Conservation (phyloP, 306 rosid genomes). For the Trifolium pratense region DNA sequence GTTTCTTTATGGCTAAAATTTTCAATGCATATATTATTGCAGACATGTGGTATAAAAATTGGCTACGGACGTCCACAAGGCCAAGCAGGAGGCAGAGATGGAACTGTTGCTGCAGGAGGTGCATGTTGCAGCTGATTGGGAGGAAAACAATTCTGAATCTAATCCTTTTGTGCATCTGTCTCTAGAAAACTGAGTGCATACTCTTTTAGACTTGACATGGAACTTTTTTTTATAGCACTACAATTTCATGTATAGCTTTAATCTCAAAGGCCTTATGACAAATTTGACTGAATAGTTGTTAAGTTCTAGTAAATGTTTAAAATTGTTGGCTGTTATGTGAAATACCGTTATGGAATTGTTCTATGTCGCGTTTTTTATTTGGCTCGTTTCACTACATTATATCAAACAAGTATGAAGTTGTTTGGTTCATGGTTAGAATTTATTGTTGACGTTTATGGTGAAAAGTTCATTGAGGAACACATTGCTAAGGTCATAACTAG, state of each 20-base stretch:
- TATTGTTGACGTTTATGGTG: neutral
- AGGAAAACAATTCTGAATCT: constrained; percentile 40
- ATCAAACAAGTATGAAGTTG: neutral
- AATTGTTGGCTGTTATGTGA: constrained; percentile 31
- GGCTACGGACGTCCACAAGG: constrained; percentile 88
- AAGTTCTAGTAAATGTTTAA: constrained; percentile 28
- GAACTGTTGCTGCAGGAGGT: constrained; percentile 66
- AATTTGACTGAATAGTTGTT: constrained; percentile 34
- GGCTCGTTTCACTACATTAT: neutral
- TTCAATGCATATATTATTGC: constrained; percentile 41
- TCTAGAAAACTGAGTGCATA: constrained; percentile 41
- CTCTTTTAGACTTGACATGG: constrained; percentile 36
- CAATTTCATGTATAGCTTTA: constrained; percentile 59
- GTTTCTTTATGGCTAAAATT: constrained; percentile 12
- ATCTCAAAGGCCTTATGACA: constrained; percentile 44
- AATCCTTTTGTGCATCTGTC: constrained; percentile 42
- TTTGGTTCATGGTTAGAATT: constrained; percentile 1
- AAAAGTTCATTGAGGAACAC: neutral
- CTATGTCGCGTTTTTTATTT: constrained; percentile 1
- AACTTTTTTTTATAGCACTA: constrained; percentile 42
- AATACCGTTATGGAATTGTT: constrained; percentile 4
- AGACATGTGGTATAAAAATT: constrained; percentile 90
- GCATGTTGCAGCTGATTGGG: constrained; percentile 76
- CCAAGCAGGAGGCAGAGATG: constrained; percentile 72
- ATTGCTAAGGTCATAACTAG: neutral